These are phyloP conservation scores for Brassica juncea DNA, from an alignment of 345 rosid genomes.

Conservation along the genomic window DNA sequence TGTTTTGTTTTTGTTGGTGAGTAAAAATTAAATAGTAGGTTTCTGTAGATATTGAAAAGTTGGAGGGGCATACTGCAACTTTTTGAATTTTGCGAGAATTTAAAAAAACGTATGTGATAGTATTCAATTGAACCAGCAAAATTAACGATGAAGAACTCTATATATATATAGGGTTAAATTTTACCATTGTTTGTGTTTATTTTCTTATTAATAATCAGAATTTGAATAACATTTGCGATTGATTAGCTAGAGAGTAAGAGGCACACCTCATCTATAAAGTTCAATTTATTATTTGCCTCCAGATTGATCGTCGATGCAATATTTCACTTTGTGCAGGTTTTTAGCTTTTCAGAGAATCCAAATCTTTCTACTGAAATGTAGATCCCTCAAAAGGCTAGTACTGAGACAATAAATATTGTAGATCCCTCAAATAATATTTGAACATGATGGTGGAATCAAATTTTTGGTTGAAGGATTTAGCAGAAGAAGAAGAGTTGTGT, in stretches of 20 bases:
- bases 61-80: neutral
- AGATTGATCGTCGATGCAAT: no score
- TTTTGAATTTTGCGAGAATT: neutral
- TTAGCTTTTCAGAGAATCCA: no score
- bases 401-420: neutral
- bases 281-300: no score
- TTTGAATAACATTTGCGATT: no score
- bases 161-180: neutral
- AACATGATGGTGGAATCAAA: conserved; percentile 52
- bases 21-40: neutral
- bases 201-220: neutral
- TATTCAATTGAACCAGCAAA: neutral
- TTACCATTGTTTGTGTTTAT: neutral
- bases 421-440: no score
- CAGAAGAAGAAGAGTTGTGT: conserved; percentile 41
- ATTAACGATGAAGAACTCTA: neutral
- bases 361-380: neutral
- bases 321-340: no score
- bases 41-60: neutral
- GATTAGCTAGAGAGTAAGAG: no score
- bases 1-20: neutral
- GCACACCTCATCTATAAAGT: no score
- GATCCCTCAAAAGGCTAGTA: neutral
- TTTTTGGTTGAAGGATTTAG: conserved; percentile 41
- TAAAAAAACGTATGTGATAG: neutral